Percentiles rank a stretch among this genome's conserved stretches.
phyloP scores from a whole-genome alignment of 163 green algal genomes.

The Chlorella variabilis region DNA sequence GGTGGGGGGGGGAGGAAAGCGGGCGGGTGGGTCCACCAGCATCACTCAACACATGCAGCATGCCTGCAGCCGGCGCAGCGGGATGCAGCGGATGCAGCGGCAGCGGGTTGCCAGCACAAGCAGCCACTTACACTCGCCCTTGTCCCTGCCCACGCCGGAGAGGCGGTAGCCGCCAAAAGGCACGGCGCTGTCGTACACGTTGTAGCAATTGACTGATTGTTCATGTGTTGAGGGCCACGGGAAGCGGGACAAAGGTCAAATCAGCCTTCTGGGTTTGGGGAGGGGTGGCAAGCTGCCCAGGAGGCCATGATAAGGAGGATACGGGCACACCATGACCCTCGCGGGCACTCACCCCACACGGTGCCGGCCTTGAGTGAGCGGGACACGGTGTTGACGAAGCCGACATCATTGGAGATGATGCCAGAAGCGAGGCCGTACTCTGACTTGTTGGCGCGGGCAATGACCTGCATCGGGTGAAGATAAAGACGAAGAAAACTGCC shows the following conservation, averaged over 20 bases:
- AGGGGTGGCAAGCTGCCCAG: neutral
- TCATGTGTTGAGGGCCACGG: conserved; percentile 67
- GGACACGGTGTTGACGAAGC: conserved; percentile 61
- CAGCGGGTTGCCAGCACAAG: too few species aligned
- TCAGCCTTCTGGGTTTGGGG: conserved; percentile 35
- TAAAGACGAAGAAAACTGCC: neutral
- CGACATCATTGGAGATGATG: conserved; percentile 65
- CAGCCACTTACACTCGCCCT: conserved; percentile 34
- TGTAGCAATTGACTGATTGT: conserved; percentile 45
- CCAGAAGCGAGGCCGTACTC: conserved; percentile 72
- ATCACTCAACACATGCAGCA: neutral
- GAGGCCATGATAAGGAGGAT: neutral
- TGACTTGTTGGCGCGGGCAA: conserved; percentile 1
- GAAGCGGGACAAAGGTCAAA: conserved; percentile 43
- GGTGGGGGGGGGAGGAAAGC: neutral
- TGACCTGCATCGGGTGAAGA: neutral
- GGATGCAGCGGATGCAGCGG: too few species aligned
- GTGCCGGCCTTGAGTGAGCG: conserved; percentile 43
- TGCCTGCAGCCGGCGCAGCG: too few species aligned
- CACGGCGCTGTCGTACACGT: conserved; percentile 48
- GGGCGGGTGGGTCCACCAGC: neutral
- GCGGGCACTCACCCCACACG: neutral
- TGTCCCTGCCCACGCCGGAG: conserved; percentile 63
- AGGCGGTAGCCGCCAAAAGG: conserved; percentile 68
- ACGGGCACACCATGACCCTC: neutral